These are phyloP conservation scores for Trichoderma erinaceum DNA, from an alignment of 495 filamentous ascomycete genomes.

Conservation along the genomic window DNA sequence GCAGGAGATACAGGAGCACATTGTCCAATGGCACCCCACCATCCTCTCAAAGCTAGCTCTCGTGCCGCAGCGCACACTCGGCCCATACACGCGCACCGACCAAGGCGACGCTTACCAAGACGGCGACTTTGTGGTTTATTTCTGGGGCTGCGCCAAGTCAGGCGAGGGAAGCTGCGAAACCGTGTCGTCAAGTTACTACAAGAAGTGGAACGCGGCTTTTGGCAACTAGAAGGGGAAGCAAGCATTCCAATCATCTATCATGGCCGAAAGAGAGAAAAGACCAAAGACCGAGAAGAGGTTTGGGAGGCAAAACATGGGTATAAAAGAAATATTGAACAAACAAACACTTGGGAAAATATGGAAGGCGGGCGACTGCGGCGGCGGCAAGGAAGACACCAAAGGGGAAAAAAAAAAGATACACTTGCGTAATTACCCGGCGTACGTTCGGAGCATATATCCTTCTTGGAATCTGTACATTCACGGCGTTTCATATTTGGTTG, in stretches of 20 bases:
- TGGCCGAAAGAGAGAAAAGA: not conserved
- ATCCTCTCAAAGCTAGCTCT: constrained; percentile 83
- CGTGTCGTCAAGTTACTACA: constrained; percentile 47
- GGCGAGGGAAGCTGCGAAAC: constrained; percentile 57
- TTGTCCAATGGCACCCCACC: constrained; percentile 98
- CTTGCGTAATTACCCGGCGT: constrained; percentile 11
- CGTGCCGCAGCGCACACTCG: constrained; percentile 74
- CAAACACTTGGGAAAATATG: constrained; percentile 4
- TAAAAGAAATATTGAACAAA: not conserved
- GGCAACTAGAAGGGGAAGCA: constrained; percentile 19
- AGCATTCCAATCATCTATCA: not conserved
- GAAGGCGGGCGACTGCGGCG: constrained; percentile 1
- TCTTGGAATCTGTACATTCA: constrained; percentile 7
- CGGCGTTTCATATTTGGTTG: constrained; percentile 3
- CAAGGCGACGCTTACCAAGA: constrained; percentile 58
- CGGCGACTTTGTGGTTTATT: constrained; percentile 79
- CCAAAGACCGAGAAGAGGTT: not conserved
- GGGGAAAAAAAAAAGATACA: not conserved
- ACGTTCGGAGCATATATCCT: constrained; percentile 12
- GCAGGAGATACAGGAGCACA: constrained; percentile 60
- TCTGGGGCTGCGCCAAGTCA: constrained; percentile 61
- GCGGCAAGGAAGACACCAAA: constrained; percentile 1
- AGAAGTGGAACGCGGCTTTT: constrained; percentile 43
- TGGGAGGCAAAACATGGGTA: not conserved
- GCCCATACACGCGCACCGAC: constrained; percentile 54